These are phyloP conservation scores for Xerocomellus intermedius DNA, from an alignment of 768 basidiomycete genomes.

Conservation along the genomic window DNA sequence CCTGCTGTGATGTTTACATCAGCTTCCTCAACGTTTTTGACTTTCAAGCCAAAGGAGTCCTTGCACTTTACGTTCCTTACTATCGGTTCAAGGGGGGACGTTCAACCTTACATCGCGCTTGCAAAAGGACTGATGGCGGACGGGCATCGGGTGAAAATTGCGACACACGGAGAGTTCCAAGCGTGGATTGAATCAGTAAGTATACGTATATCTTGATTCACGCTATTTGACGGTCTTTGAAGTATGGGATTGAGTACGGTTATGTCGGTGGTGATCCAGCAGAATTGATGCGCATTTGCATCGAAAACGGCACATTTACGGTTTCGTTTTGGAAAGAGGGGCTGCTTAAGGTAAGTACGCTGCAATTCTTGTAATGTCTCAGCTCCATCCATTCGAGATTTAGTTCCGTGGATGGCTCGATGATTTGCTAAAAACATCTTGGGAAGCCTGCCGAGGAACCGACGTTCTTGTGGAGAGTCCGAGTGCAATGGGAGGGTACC, in stretches of 20 bases:
- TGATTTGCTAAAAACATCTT: slow-evolving; percentile 90
- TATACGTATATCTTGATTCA: slow-evolving; percentile 10
- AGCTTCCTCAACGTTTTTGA: slow-evolving; percentile 93
- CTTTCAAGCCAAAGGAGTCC: slow-evolving; percentile 86
- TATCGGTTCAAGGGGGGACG: slow-evolving; percentile 95
- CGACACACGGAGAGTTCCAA: slow-evolving; percentile 92
- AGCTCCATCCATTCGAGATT: slow-evolving; percentile 6
- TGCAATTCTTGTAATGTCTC: neutral
- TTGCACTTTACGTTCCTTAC: slow-evolving; percentile 93
- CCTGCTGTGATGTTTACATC: slow-evolving; percentile 97
- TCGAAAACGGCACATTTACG: slow-evolving; percentile 97
- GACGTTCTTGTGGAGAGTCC: slow-evolving; percentile 95
- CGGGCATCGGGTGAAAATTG: slow-evolving; percentile 87
- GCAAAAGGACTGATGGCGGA: slow-evolving; percentile 89
- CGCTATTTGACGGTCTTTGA: slow-evolving; percentile 6
- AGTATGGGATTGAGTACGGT: slow-evolving; percentile 96
- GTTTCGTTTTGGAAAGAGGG: slow-evolving; percentile 93
- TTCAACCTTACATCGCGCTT: slow-evolving; percentile 96
- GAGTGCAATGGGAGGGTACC: slow-evolving; percentile 95
- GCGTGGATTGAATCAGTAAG: slow-evolving; percentile 94
- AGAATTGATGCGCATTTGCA: slow-evolving; percentile 95
- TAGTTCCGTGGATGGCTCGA: slow-evolving; percentile 98
- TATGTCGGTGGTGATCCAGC: slow-evolving; percentile 97
- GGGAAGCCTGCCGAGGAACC: slow-evolving; percentile 94
- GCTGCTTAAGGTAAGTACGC: slow-evolving; percentile 65